phyloP scores from a whole-genome alignment of 257 asterid genomes.

The Phtheirospermum japonicum region DNA sequence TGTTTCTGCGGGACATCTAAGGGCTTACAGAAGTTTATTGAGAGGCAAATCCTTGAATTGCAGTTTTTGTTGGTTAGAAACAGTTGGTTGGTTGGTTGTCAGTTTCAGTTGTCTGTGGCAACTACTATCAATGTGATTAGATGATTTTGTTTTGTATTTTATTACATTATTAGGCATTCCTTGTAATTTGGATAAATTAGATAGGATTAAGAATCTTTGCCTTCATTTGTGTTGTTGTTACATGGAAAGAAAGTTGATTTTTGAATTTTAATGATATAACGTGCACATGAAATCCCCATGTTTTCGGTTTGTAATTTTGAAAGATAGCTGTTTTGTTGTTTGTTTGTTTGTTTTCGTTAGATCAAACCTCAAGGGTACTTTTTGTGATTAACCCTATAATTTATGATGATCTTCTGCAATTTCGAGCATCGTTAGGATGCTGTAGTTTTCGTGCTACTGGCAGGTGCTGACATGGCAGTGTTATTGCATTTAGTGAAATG shows the following conservation, averaged over 20 bases:
- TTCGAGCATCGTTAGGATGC: too few relatives aligned
- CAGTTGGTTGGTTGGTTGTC: background rate
- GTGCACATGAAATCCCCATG: background rate
- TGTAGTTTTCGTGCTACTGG: background rate
- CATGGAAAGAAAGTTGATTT: background rate
- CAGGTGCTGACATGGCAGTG: background rate
- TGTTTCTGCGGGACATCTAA: too few relatives aligned
- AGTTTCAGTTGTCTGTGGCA: background rate
- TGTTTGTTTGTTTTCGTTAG: too few relatives aligned
- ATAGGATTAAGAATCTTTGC: background rate
- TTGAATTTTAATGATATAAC: background rate
- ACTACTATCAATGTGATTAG: background rate
- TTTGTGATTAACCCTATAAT: too few relatives aligned
- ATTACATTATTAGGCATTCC: too few relatives aligned
- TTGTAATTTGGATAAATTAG: background rate
- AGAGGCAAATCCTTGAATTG: background rate
- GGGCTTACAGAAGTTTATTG: background rate
- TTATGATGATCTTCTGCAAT: too few relatives aligned
- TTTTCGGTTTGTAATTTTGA: too few relatives aligned
- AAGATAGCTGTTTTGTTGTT: too few relatives aligned
- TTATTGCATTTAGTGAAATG: background rate
- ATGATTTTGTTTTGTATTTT: background rate
- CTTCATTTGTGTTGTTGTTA: background rate
- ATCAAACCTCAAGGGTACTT: too few relatives aligned
- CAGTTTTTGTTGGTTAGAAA: background rate